Base-by-base conservation (phyloP, 345 rosid species). In the Carallia pectinifolia region DNA sequence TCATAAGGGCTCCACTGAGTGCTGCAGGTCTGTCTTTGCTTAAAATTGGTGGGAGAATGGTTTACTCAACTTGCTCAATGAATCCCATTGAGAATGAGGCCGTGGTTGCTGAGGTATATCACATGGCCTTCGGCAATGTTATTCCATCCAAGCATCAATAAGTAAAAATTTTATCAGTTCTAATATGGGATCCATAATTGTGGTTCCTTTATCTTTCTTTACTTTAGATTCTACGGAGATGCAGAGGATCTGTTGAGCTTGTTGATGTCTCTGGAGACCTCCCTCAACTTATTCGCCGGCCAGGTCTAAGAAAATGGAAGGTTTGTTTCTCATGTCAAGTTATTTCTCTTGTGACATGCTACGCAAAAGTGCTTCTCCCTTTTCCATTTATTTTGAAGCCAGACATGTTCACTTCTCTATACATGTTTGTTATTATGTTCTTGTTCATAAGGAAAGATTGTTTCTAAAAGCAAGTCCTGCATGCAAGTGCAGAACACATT, bases 61-160 rank as follows among this genome's bases (percentile, higher is more conserved):
- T 95, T 71, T 95, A 95, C 85, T 95, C 97, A 4, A 92, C 99
- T 62, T 95, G 97, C 77, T 90, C 97, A n/a, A 89, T 92, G 97
- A 92, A 95, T 82, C 97, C 97, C 71, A 87, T 95, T 61, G 97
- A 95, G 84, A 74, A 95, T 78, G 99, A 95, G 82, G 99, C 98
- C 53, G 99, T 95, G 78, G 96, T 95, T 80, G 90, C 97, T 72
- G 96, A 90, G 88, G 99, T 92, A 85, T 76, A 67, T 18, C 47
- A 69, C 60, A 53, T 12, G 30, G 64, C 56, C n/a, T 36, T 36
- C 23, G 2, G 29, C 48, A 55, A 18, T 63, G 18, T 6, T 36
- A 27, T 62, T 15, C 17, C 19, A 40, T 15, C 23, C 23, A 10
- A 4, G 31, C 15, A 6, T 44, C 23, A 53, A 3, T 34, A 16